These are phyloP conservation scores for Fusarium sp. DNA, from an alignment of 2,329 filamentous ascomycete species.

Conservation along the genomic window DNA sequence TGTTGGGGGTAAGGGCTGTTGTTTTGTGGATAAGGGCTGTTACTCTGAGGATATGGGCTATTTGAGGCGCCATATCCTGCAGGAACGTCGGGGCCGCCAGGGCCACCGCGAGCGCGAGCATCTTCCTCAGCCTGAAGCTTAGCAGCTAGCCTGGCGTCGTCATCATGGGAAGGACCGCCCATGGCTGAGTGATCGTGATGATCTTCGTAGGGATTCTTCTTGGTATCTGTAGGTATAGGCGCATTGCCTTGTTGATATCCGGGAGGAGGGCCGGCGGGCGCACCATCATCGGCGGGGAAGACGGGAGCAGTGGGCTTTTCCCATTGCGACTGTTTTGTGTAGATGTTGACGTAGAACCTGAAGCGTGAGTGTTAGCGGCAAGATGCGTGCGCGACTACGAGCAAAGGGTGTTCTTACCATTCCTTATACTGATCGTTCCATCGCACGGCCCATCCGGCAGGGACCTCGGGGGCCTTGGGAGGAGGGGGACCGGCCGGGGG, in stretches of 20 bases:
- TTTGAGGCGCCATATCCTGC: conserved; percentile 51
- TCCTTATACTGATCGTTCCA: conserved; percentile 92
- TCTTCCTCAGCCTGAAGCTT: conserved; percentile 89
- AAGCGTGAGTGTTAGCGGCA: conserved; percentile 27
- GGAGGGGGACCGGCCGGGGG: conserved; percentile 70
- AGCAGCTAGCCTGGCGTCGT: conserved; percentile 82
- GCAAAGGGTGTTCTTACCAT: conserved; percentile 68
- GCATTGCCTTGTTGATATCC: conserved; percentile 69
- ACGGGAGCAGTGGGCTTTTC: conserved; percentile 82
- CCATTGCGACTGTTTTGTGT: conserved; percentile 93
- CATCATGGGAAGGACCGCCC: conserved; percentile 61
- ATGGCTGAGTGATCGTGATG: conserved; percentile 49
- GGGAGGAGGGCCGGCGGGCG: conserved; percentile 75
- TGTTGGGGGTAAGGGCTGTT: conserved; percentile 49
- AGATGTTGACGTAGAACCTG: conserved; percentile 92
- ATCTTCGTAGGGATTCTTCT: conserved; percentile 79
- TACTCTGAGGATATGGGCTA: conserved; percentile 50
- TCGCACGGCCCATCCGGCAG: conserved; percentile 82
- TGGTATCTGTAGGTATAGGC: conserved; percentile 66
- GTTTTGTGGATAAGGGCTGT: conserved; percentile 49
- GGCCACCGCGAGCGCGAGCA: conserved; percentile 64
- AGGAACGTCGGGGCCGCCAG: conserved; percentile 52
- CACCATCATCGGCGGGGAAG: conserved; percentile 62
- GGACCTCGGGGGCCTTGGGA: conserved; percentile 74
- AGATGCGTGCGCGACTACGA: neutral